phyloP scores from a whole-genome alignment of 2,329 filamentous ascomycete genomes.

The Gyromitra esculenta region DNA sequence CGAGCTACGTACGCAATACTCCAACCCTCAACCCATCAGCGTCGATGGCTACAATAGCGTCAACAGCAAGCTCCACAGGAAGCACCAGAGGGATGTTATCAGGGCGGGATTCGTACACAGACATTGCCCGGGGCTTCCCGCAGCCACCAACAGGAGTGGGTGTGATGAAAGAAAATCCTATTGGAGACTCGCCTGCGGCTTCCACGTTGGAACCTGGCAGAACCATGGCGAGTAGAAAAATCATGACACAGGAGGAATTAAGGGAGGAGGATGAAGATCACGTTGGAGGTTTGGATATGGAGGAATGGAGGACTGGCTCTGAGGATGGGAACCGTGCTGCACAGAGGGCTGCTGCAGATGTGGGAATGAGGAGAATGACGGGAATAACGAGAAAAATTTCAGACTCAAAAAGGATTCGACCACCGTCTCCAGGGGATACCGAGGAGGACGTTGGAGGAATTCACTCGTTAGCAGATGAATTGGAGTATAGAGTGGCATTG shows the following conservation, averaged over 20 bases:
- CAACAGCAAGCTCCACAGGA: conserved; percentile 49
- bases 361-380: conserved; percentile 51
- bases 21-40: conserved; percentile 52
- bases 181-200: conserved; percentile 52
- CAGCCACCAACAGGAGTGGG: conserved; percentile 49
- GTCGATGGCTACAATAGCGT: conserved; percentile 54
- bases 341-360: conserved; percentile 51
- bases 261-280: conserved; percentile 48
- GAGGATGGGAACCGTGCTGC: conserved; percentile 50
- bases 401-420: conserved; percentile 55
- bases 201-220: conserved; percentile 42
- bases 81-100: conserved; percentile 50
- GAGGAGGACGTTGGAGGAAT: conserved; percentile 49
- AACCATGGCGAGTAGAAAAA: conserved; percentile 53
- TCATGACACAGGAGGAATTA: conserved; percentile 51
- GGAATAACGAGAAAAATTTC: conserved; percentile 55
- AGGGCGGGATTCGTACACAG: conserved; percentile 51
- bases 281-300: conserved; percentile 40
- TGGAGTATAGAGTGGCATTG: conserved; percentile 45
- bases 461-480: conserved; percentile 46
- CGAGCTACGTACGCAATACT: conserved; percentile 41
- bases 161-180: conserved; percentile 49
- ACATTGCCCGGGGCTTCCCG: conserved; percentile 52
- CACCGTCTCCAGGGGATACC: conserved; percentile 43
- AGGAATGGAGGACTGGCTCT: conserved; percentile 39